Evolutionary conservation across 1,284 basidiomycete genomes (phyloP), one percentile per base, ranked within the genome.

Genomic region (Calocybe gambosa): DNA sequence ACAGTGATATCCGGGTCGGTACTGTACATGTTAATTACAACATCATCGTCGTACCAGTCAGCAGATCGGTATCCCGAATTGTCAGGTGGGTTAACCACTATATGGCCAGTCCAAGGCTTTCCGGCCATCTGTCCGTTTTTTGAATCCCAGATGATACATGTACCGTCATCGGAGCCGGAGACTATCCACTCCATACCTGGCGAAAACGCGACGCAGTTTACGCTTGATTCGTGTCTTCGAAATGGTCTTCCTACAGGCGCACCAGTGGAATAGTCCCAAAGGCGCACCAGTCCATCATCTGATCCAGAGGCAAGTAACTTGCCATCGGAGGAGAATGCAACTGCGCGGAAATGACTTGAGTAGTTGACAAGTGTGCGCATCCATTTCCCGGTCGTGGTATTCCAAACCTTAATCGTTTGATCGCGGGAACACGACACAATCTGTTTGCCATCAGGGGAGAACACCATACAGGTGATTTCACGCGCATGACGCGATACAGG

Each of bases 261-360:
- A n/a, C 28, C 28, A 12, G 28, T 29, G 13, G 28, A 29, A 29
- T 9, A 29, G n/a, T 47, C 46, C 46, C 46, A 47, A 10, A 47
- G 18, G 21, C 46, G 25, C 2, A 47, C 41, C 10, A 36, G 39
- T 36, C 41, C 37, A 25, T 47, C 46, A 23, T 47, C 46, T 2
- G 46, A 47, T n/a, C 46, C 46, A 16, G 41, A 43, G 12, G 43
- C 23, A 20, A 47, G 18, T 16, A 16, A 23, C 19, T 39, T 33
- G 41, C 28, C 42, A 21, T 47, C 42, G 2, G 46, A 41, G 38
- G 46, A 47, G 36, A 47, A 43, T 12, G 41, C 41, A 26, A 47
- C 41, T 10, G 46, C 43, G 23, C 46, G 35, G 21, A 47, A 28
- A 39, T 43, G 38, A 15, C 41, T 42, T 28, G 36, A 39, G 34